These are phyloP conservation scores for Glebionis coronaria DNA, from an alignment of 129 eudicot genomes.

Conservation along the genomic window DNA sequence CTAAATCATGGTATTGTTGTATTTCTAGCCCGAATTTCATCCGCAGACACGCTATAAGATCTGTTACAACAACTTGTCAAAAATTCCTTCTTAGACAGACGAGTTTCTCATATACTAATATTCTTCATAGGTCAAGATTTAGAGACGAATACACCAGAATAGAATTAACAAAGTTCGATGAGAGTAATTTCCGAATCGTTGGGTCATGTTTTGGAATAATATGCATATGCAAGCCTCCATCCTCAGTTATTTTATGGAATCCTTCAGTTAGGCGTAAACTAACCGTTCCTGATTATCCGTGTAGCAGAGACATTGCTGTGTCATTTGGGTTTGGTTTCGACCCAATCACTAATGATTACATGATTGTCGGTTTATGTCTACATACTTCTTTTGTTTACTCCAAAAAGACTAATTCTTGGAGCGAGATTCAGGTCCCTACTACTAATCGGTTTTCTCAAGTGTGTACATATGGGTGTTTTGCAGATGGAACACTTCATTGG, in stretches of 20 bases:
- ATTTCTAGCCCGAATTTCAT: not conserved
- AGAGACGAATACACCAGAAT: too few species aligned
- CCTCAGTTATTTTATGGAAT: not conserved
- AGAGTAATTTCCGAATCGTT: too few species aligned
- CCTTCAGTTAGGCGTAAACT: not conserved
- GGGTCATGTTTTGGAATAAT: too few species aligned
- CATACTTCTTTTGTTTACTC: not conserved
- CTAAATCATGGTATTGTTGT: not conserved
- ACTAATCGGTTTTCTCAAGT: not conserved
- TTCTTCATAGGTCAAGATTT: too few species aligned
- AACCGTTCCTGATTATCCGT: not conserved
- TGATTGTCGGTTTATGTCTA: not conserved
- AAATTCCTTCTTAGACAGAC: too few species aligned
- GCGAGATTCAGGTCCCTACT: not conserved
- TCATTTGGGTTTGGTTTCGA: not conserved
- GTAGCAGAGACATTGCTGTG: not conserved
- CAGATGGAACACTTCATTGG: not conserved
- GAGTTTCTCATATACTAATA: too few species aligned
- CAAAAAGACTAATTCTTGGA: not conserved
- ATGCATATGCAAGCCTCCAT: too few species aligned
- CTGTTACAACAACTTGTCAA: not conserved
- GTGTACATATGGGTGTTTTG: not conserved
- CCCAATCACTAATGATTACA: not conserved
- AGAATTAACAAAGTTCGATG: too few species aligned
- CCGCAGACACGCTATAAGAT: not conserved